Evolutionary conservation across 192 early-diverging fungal genomes (phyloP), one percentile per base, ranked within the genome.

Genomic region (Mortierella antarctica): DNA sequence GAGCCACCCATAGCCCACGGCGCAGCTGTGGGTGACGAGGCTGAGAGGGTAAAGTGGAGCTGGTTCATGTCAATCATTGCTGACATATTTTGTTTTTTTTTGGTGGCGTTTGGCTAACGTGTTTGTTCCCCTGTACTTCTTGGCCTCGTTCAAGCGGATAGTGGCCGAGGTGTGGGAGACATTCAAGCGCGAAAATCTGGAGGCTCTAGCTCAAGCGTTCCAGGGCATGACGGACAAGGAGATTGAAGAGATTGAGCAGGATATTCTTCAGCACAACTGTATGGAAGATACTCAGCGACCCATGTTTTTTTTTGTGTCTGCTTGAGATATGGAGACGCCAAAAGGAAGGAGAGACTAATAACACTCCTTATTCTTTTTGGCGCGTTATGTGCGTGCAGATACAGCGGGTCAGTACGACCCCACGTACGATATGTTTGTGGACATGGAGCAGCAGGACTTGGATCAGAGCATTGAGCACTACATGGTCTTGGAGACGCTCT

Each of bases 101-200:
- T 14, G 20, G 54, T 23, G n/a, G 4, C 8, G 6, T 12, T 5
- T 9, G 10, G 31, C 42, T 62, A 45, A 62, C 21, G 17, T 5
- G 14, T 42, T 41, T 8, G 39, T 17, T 39, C 23, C 45, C 7
- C 39, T 51, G 0, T 52, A 14, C 47, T 23, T 52, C 47, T 23
- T 52, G 48, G 21, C 11, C 6, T 31, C 1, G 2, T 2, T 31
- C 31, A 31, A 80, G 77, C 60, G 77, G 41, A 56, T 72, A 31
- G 67, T 80, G 0, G 65, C 59, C 21, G 77, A 80, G 62, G 70
- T 80, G 17, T 80, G 77, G 77, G 70, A 80, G 48, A 23, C 70
- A 6, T 80, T 68, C 18, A 80, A 80, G 20, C 53, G 51, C 5
- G 77, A 80, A 44, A 80, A 80, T 15, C 68, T 47, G 57, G 77